These are phyloP conservation scores for Fusarium mexicanum DNA, from an alignment of 2,329 filamentous ascomycete genomes.

Conservation along the genomic window DNA sequence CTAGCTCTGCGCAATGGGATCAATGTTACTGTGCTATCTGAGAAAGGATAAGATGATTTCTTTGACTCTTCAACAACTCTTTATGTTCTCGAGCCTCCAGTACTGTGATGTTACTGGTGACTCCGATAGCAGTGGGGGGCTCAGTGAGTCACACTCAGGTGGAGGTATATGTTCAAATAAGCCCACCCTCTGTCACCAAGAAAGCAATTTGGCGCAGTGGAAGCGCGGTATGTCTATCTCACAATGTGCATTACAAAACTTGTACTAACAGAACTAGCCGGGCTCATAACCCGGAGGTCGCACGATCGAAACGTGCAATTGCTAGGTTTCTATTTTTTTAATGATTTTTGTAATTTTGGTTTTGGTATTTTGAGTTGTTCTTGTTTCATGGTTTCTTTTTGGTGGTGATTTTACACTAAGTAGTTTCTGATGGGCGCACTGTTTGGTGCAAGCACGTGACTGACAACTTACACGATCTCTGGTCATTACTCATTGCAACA, in stretches of 20 bases:
- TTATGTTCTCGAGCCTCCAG: background rate
- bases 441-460: background rate
- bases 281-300: background rate
- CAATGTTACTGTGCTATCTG: background rate
- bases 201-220: background rate
- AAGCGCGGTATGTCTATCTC: background rate
- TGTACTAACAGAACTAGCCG: background rate
- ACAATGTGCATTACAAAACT: no score
- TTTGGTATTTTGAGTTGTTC: background rate
- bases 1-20: no score
- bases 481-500: background rate
- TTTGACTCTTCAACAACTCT: background rate
- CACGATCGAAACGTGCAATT: background rate
- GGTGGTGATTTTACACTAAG: background rate
- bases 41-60: no score
- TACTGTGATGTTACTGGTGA: background rate
- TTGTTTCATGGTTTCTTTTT: background rate
- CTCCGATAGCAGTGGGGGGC: background rate
- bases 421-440: no score
- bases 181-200: background rate
- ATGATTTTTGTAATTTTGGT: background rate
- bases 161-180: background rate
- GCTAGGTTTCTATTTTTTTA: background rate
- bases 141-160: background rate
- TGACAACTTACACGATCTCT: background rate